Conservation (phyloP, 2,329 filamentous ascomycete species). For the Calonectria multiphialidica region DNA sequence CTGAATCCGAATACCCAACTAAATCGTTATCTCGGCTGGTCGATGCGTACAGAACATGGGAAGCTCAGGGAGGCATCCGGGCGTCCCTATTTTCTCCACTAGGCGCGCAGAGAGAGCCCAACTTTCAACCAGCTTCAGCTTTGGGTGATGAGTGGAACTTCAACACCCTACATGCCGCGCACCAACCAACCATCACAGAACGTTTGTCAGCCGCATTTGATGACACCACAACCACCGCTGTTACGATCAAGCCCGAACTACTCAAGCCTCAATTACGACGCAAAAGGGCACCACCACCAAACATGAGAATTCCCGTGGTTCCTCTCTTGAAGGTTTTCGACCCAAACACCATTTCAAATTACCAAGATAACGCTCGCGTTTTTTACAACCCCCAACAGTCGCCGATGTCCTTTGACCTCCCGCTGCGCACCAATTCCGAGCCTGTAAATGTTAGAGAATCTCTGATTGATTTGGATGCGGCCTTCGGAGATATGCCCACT, state of each 20-base stretch:
- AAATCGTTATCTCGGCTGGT: conserved; percentile 74
- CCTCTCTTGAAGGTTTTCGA: conserved; percentile 76
- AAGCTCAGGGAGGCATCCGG: conserved; percentile 78
- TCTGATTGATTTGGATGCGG: conserved; percentile 74
- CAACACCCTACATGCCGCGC: conserved; percentile 73
- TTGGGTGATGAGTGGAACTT: conserved; percentile 76
- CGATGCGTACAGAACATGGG: conserved; percentile 80
- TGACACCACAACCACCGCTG: conserved; percentile 67
- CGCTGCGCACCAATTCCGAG: conserved; percentile 67
- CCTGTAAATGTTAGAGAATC: conserved; percentile 68
- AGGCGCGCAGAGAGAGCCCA: conserved; percentile 67
- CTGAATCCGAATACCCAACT: conserved; percentile 72
- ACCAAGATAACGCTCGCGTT: conserved; percentile 71
- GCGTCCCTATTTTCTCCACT: conserved; percentile 72
- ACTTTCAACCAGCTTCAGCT: conserved; percentile 58
- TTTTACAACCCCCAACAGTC: conserved; percentile 68
- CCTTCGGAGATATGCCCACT: conserved; percentile 69
- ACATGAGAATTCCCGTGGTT: conserved; percentile 67
- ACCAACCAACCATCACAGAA: conserved; percentile 63
- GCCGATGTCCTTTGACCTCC: conserved; percentile 64
- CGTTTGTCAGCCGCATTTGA: conserved; percentile 70
- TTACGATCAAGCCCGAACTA: conserved; percentile 65
- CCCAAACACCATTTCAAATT: conserved; percentile 73
- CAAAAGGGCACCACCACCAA: conserved; percentile 66
- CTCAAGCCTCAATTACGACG: conserved; percentile 66